phyloP scores from a whole-genome alignment of 2,329 filamentous ascomycete species.

The Phialophora verrucosa region DNA sequence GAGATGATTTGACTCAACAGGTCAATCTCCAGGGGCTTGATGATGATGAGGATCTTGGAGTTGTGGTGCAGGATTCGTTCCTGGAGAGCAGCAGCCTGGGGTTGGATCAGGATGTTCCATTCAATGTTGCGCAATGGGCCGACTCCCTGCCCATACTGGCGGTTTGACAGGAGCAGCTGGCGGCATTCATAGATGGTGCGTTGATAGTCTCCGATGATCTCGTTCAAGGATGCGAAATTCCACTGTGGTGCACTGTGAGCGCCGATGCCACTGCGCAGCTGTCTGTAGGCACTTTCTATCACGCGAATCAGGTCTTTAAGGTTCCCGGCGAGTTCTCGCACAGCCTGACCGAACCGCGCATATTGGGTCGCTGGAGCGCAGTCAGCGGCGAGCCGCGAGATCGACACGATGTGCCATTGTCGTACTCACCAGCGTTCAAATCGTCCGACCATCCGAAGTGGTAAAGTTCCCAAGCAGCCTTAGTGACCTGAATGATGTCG shows the following conservation, averaged over 20 bases:
- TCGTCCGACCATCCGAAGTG: background rate
- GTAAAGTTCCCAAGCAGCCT: constrained; percentile 1
- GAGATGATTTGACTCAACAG: constrained; percentile 8
- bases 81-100: constrained; percentile 1
- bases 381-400: background rate
- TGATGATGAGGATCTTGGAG: constrained; percentile 8
- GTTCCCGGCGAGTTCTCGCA: constrained; percentile 2
- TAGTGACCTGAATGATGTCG: constrained; percentile 5
- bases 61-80: constrained; percentile 2
- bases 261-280: background rate
- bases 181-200: constrained; percentile 4
- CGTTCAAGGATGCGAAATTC: constrained; percentile 5
- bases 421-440: background rate
- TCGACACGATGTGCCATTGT: background rate
- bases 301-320: background rate
- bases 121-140: constrained; percentile 1
- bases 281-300: background rate
- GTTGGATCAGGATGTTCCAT: constrained; percentile 2
- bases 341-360: background rate
- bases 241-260: background rate
- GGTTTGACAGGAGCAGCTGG: background rate
- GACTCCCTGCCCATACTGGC: constrained; percentile 3
- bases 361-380: background rate
- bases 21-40: constrained; percentile 7
- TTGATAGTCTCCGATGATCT: constrained; percentile 8